These are phyloP conservation scores for Gaertneriomyces sp. DNA, from an alignment of 192 early-diverging fungal genomes.

Conservation along the genomic window DNA sequence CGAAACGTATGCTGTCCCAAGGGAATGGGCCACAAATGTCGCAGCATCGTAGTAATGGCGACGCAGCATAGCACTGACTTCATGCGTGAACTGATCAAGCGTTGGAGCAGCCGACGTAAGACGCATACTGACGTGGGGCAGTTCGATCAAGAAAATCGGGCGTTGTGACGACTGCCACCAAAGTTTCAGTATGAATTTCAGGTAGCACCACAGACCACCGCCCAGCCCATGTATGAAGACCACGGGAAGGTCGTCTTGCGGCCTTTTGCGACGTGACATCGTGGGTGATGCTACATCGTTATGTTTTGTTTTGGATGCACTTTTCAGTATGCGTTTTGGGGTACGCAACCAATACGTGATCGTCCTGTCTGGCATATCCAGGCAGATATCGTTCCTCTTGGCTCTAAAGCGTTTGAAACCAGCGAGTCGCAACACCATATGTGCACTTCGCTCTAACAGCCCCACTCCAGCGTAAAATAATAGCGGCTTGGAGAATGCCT, in stretches of 20 bases:
- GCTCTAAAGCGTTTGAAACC: slow-evolving; percentile 7
- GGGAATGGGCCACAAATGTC: slow-evolving; percentile 63
- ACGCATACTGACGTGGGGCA: slow-evolving; percentile 60
- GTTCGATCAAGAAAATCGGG: slow-evolving; percentile 24
- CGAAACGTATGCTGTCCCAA: slow-evolving; percentile 57
- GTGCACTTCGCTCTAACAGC: slow-evolving; percentile 1
- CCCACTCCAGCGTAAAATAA: slow-evolving; percentile 5
- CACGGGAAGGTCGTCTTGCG: neutral
- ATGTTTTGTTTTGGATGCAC: neutral
- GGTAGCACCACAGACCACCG: slow-evolving; percentile 17
- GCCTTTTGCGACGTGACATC: neutral
- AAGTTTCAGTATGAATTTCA: slow-evolving; percentile 17
- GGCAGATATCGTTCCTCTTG: neutral
- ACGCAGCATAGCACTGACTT: slow-evolving; percentile 54
- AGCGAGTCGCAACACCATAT: neutral
- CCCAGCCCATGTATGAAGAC: slow-evolving; percentile 1
- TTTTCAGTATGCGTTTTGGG: neutral
- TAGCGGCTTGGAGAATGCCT: slow-evolving; percentile 15
- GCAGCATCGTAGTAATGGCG: slow-evolving; percentile 50
- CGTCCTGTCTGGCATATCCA: neutral
- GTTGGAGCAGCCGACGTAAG: slow-evolving; percentile 54
- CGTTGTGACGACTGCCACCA: slow-evolving; percentile 4
- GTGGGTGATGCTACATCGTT: neutral
- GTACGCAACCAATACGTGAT: slow-evolving; percentile 14
- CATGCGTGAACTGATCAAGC: slow-evolving; percentile 51